phyloP scores from a whole-genome alignment of 306 rosid species.

The Dryas octopetala region DNA sequence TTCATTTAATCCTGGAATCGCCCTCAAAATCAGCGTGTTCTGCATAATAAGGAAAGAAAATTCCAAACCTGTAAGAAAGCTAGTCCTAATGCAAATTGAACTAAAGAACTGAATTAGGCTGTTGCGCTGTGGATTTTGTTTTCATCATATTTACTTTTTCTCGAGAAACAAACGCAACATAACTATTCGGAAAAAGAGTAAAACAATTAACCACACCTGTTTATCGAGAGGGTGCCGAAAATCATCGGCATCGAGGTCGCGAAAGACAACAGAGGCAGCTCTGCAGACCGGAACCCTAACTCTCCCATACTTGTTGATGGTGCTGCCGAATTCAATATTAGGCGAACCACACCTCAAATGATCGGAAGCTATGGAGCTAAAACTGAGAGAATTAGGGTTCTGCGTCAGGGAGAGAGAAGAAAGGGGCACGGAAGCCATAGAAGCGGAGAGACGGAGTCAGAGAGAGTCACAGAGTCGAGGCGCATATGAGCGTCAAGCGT shows the following conservation, averaged over 20 bases:
- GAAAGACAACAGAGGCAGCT: slow-evolving; percentile 65
- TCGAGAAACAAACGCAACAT: not conserved
- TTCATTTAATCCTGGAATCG: slow-evolving; percentile 86
- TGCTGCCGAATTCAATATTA: slow-evolving; percentile 24
- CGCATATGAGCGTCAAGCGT: not conserved
- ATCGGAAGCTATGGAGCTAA: slow-evolving; percentile 34
- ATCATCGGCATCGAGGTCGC: slow-evolving; percentile 88
- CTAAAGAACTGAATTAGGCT: not conserved
- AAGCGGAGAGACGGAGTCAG: slow-evolving; percentile 8
- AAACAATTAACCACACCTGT: slow-evolving; percentile 45
- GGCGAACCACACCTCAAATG: slow-evolving; percentile 25
- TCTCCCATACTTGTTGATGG: slow-evolving; percentile 27
- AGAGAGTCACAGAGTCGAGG: slow-evolving; percentile 1
- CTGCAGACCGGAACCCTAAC: slow-evolving; percentile 34
- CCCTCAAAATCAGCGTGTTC: slow-evolving; percentile 89
- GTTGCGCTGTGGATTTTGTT: not conserved
- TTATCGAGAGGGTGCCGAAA: slow-evolving; percentile 94
- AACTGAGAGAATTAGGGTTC: slow-evolving; percentile 31
- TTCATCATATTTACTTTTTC: not conserved
- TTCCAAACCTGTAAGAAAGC: not conserved
- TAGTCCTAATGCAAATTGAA: not conserved
- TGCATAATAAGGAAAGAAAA: slow-evolving; percentile 28
- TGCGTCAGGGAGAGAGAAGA: slow-evolving; percentile 45
- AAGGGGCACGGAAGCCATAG: slow-evolving; percentile 68
- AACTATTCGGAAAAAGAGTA: not conserved